Conservation (phyloP, 164 flowering plant genomes). For the Piper longum region DNA sequence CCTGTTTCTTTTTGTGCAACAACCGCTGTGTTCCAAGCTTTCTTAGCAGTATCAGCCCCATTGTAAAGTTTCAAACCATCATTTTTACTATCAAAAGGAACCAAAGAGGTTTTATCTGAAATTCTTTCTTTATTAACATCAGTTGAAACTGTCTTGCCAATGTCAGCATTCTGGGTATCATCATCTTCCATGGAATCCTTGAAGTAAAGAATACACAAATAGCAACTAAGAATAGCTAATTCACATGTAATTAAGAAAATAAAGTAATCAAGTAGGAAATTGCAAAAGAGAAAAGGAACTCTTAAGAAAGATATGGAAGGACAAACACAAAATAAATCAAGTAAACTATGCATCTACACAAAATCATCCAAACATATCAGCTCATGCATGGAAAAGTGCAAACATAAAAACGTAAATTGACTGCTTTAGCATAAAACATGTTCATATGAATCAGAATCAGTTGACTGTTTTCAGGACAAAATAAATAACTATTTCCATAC, state of each 20-base stretch:
- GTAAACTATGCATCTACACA: too few species aligned
- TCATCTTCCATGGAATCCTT: constrained; percentile 70
- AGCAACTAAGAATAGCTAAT: background rate
- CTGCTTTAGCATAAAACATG: too few species aligned
- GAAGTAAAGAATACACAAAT: constrained; percentile 6
- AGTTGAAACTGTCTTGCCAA: constrained; percentile 13
- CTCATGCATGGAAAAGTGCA: too few species aligned
- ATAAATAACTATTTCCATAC: constrained; percentile 15
- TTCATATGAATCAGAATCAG: background rate
- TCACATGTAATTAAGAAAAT: background rate
- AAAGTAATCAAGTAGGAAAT: background rate
- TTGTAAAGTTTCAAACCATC: constrained; percentile 6
- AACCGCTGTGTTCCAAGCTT: constrained; percentile 12
- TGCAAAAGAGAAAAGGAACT: too few species aligned
- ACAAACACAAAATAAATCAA: too few species aligned
- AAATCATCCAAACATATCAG: too few species aligned
- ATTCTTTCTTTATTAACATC: constrained; percentile 8
- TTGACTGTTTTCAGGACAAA: background rate
- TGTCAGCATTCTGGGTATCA: constrained; percentile 12
- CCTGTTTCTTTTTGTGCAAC: constrained; percentile 14
- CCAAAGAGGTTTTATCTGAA: constrained; percentile 14
- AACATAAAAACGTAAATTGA: background rate
- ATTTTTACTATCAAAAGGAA: constrained; percentile 15
- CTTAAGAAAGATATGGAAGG: too few species aligned
- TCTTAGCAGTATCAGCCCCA: constrained; percentile 8